Conservation (phyloP, 2,329 filamentous ascomycete species). For the Colletotrichum sp. region DNA sequence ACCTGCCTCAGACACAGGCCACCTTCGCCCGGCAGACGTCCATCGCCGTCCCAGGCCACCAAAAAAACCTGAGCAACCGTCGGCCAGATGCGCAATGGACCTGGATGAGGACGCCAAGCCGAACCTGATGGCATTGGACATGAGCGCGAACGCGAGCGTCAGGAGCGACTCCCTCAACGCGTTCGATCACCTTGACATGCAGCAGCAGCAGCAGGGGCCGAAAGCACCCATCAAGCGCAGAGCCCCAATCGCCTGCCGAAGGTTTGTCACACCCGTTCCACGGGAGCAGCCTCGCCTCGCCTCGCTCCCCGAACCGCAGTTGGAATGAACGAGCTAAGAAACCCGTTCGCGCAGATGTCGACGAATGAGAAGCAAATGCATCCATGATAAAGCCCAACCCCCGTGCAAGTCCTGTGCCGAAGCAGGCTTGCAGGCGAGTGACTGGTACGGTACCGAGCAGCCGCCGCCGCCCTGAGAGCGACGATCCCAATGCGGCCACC, state of each 20-base stretch:
- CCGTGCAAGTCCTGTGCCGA: conserved; percentile 58
- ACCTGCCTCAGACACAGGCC: neutral
- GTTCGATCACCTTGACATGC: neutral
- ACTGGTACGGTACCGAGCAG: conserved; percentile 45
- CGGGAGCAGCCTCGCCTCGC: neutral
- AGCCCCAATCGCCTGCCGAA: conserved; percentile 58
- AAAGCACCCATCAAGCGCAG: conserved; percentile 47
- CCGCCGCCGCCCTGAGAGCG: neutral
- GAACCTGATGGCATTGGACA: conserved; percentile 2
- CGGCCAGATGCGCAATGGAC: conserved; percentile 12
- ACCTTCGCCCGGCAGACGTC: neutral
- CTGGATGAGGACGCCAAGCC: conserved; percentile 19
- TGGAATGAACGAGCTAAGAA: neutral
- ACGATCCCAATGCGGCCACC: neutral
- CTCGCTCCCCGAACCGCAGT: neutral
- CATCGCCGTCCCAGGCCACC: neutral
- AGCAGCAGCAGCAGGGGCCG: neutral
- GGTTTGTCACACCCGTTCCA: conserved; percentile 37
- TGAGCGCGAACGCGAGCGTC: conserved; percentile 1
- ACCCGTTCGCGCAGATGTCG: conserved; percentile 48
- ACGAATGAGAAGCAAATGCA: conserved; percentile 61
- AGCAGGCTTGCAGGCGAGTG: conserved; percentile 50
- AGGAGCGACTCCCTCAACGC: neutral
- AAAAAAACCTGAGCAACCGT: neutral
- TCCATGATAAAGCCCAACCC: conserved; percentile 51